Base-by-base conservation (phyloP, 148 eudicot species). In the Heliamphora exappendiculata region DNA sequence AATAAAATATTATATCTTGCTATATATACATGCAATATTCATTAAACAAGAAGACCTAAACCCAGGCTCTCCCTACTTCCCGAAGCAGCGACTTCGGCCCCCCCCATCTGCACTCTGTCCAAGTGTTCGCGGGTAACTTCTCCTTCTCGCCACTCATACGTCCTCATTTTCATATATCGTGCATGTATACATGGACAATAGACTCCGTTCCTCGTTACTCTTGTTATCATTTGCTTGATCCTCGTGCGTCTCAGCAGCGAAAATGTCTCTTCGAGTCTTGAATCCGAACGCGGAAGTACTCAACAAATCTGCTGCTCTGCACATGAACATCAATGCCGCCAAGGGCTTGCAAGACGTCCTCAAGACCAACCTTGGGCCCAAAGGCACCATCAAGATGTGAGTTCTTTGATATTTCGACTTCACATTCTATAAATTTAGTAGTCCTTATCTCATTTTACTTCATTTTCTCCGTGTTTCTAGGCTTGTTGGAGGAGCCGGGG, bases 401-500 rank as follows among this genome's bases (percentile, higher is more conserved):
- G 41, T 45, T 7, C 2, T 49, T 24, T 7, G 75, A 42, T n/a
- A 72, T 14, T 20, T 8, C 13, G 3, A 20, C 8, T 11, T 54
- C 34, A n/a, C n/a, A n/a, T n/a, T n/a, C n/a, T n/a, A n/a, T n/a
- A n/a, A n/a, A n/a, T n/a, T n/a, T n/a, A n/a, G n/a, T n/a, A n/a
- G n/a, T n/a, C n/a, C n/a, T n/a, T n/a, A n/a, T n/a, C n/a, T n/a
- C n/a, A n/a, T n/a, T n/a, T n/a, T n/a, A n/a, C n/a, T n/a, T n/a
- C n/a, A n/a, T n/a, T n/a, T n/a, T 8, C 29, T 12, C n/a, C 59
- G 24, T 13, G 14, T 63, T 70, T 80, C 24, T 0, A 94, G 98
- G 97, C 96, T 94, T 87, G 97, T 94, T 86, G 96, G 98, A 49
- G 97, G 98, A 73, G 87, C 97, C 39, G 98, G 97, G 10, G 97